Conservation (phyloP, 106 monocot species). For the Dioscorea dumetorum region DNA sequence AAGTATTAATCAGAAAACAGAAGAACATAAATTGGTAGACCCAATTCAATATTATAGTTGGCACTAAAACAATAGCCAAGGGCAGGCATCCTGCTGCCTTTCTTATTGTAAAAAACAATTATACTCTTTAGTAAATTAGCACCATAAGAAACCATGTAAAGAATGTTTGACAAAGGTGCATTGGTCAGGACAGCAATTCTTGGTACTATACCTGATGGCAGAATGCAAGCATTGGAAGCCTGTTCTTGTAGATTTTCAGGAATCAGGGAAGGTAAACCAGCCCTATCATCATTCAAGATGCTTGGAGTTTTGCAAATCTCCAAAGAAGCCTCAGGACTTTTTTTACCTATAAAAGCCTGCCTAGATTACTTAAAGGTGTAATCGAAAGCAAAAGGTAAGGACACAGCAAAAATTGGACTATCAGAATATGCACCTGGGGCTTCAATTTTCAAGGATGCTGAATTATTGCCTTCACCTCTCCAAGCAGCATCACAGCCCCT, state of each 20-base stretch:
- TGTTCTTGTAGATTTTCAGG: conserved; percentile 15
- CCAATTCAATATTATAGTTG: too few species aligned
- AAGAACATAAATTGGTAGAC: background rate
- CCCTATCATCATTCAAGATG: conserved; percentile 3
- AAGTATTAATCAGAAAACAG: background rate
- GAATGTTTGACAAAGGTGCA: too few species aligned
- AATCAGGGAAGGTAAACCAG: conserved; percentile 7
- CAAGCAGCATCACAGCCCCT: conserved; percentile 32
- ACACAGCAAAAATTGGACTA: conserved; percentile 17
- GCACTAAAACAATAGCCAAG: too few species aligned
- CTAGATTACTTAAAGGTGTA: background rate
- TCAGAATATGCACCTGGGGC: conserved; percentile 20
- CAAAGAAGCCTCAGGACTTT: conserved; percentile 7
- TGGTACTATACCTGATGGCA: conserved; percentile 47
- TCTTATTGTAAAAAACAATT: too few species aligned
- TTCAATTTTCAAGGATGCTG: conserved; percentile 8
- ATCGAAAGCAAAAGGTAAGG: background rate
- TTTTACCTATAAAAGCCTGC: conserved; percentile 30
- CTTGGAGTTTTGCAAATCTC: conserved; percentile 25
- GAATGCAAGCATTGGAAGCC: conserved; percentile 15
- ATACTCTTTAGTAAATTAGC: too few species aligned
- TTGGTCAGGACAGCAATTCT: background rate
- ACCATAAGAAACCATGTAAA: too few species aligned
- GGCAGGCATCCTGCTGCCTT: too few species aligned
- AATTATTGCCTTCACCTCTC: conserved; percentile 31